Percentiles rank a stretch among this genome's conserved stretches.
phyloP scores from a whole-genome alignment of 1,284 basidiomycete genomes.

The Ustilago hordei region DNA sequence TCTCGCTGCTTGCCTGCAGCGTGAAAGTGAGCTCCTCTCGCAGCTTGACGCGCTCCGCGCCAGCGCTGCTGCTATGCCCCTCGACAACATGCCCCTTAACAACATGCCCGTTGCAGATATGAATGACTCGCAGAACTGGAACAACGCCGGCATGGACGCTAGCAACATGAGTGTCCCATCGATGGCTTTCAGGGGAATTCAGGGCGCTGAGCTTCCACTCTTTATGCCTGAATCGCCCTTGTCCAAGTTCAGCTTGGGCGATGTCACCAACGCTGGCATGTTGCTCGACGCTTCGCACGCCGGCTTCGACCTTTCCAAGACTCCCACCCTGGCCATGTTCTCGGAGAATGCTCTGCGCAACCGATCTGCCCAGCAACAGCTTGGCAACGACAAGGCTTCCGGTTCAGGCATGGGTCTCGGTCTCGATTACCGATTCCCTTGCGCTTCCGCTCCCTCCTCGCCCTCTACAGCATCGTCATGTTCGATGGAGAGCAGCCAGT shows the following conservation, averaged over 20 bases:
- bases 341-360: conserved; percentile 37
- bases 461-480: conserved; percentile 44
- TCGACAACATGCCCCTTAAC: conserved; percentile 17
- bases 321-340: conserved; percentile 48
- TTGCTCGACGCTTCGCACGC: conserved; percentile 28
- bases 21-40: conserved; percentile 22
- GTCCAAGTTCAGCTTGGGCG: conserved; percentile 39
- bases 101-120: conserved; percentile 11
- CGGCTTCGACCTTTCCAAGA: conserved; percentile 42
- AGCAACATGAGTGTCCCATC: conserved; percentile 12
- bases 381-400: conserved; percentile 15
- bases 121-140: conserved; percentile 13
- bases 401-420: conserved; percentile 33
- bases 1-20: conserved; percentile 34
- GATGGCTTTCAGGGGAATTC: conserved; percentile 32
- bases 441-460: conserved; percentile 39
- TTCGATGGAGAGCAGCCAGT: conserved; percentile 28
- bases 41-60: conserved; percentile 39
- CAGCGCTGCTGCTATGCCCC: conserved; percentile 12
- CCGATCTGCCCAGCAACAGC: conserved; percentile 23
- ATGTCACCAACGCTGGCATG: conserved; percentile 9
- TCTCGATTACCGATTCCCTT: conserved; percentile 40
- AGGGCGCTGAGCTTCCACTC: conserved; percentile 46
- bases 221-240: conserved; percentile 44
- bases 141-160: conserved; percentile 8